Evolutionary conservation across 2,329 filamentous ascomycete species (phyloP), one percentile per base, ranked within the genome.

Genomic region (Penicillium hordei): DNA sequence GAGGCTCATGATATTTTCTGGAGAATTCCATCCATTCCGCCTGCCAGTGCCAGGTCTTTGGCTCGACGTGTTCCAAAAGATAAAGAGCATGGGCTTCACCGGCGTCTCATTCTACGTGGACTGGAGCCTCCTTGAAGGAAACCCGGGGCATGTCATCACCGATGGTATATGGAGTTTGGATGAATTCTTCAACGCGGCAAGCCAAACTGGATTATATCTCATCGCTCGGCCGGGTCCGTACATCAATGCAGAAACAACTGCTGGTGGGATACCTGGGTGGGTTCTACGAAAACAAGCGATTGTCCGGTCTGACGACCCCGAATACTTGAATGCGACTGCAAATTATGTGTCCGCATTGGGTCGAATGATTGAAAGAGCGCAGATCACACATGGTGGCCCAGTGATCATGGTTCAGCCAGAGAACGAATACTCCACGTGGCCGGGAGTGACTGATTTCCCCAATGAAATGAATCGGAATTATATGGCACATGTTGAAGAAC

Each of bases 221-320:
- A 81, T 93, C 54, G 89, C 89, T 23, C 76, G 83, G 1, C 86
- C 86, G 0, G 86, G 88, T 0, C 87, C 87, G 0, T 90, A 90
- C 52, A 90, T 91, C 75, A 91, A 93, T 66, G 89, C 89, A 1
- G 89, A 93, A 70, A 83, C 81, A 0, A 84, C 83, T 3, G 90
- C 88, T 0, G 90, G 90, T 27, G 90, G 90, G 0, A 91, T 89
- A 60, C 90, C 90, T 0, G 89, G 89, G 1, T 93, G 90, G 89
- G 71, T 91, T 9, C 83, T 88, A 66, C 79, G 88, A 10, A 71
- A 90, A 44, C 79, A 89, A 57, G 89, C 88, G 2, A 46, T 52
- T 2, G 58, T 63, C 21, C 48, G 56, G 12, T 59, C 59, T 0
- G 76, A 78, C 43, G 83, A 84, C 19, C 74, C 80, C 0, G 83